phyloP scores from a whole-genome alignment of 352 stramenopile genomes.

The Globisporangium okanoganense region DNA sequence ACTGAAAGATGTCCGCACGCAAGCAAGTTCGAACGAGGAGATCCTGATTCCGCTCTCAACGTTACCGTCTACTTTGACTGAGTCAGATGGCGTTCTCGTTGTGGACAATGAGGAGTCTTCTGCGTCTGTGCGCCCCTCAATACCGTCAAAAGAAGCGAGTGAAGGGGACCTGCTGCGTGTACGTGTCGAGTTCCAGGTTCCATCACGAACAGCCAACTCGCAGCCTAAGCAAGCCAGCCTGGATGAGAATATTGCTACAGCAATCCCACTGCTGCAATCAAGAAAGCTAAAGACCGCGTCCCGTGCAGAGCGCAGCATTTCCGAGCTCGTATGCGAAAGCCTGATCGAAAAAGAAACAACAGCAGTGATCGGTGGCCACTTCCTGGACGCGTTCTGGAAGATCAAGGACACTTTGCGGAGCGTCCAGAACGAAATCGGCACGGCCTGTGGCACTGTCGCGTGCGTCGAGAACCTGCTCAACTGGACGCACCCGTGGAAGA shows the following conservation, averaged over 20 bases:
- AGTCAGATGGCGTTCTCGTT: background rate
- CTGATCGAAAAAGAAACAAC: conserved; percentile 71
- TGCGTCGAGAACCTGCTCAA: conserved; percentile 83
- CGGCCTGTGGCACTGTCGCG: conserved; percentile 60
- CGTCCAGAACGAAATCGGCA: conserved; percentile 73
- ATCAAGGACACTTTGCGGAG: conserved; percentile 78
- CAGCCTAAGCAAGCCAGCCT: conserved; percentile 8
- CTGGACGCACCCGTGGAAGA: conserved; percentile 88
- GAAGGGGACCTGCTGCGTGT: conserved; percentile 45
- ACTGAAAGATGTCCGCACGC: conserved; percentile 32
- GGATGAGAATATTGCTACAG: conserved; percentile 3
- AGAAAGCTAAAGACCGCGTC: conserved; percentile 19
- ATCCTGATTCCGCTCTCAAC: conserved; percentile 35
- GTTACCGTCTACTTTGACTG: conserved; percentile 18
- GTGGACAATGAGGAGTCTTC: background rate
- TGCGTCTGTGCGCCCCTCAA: background rate
- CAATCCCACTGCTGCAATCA: conserved; percentile 1
- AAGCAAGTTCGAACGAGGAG: conserved; percentile 29
- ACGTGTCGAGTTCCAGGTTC: conserved; percentile 38
- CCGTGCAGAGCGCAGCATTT: conserved; percentile 56
- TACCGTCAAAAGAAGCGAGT: conserved; percentile 9
- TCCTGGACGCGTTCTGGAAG: conserved; percentile 82
- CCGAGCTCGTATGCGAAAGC: conserved; percentile 63
- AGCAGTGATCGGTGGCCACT: conserved; percentile 55
- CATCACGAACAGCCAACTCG: background rate